Percentiles rank a stretch among this genome's conserved stretches.
Conservation (phyloP, 2,329 filamentous ascomycete genomes). For the Exophiala bonariae region DNA sequence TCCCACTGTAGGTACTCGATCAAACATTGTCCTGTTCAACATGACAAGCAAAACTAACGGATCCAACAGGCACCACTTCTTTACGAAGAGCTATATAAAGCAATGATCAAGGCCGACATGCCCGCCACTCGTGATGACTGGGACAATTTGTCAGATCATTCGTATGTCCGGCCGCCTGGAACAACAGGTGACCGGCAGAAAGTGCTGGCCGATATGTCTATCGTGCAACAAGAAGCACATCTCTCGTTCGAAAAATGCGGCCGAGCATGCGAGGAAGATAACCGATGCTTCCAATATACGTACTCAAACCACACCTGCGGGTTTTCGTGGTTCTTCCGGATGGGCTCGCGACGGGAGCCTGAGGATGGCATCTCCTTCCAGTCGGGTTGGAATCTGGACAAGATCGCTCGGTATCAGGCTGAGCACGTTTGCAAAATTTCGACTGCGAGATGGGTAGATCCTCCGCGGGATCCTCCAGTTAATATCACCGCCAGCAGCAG, state of each 20-base stretch:
- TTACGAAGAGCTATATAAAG: background rate
- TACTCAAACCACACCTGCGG: background rate
- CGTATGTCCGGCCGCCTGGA: background rate
- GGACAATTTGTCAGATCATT: constrained; percentile 5
- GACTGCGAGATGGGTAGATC: background rate
- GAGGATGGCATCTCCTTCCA: background rate
- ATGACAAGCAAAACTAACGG: too few relatives aligned
- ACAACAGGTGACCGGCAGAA: constrained; percentile 1
- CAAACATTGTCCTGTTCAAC: too few relatives aligned
- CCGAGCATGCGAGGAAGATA: background rate
- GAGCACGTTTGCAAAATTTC: background rate
- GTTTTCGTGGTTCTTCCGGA: constrained; percentile 1
- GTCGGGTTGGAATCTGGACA: constrained; percentile 2
- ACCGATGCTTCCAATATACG: constrained; percentile 3
- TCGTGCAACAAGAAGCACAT: background rate
- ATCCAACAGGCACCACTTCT: too few relatives aligned
- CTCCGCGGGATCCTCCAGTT: too few relatives aligned
- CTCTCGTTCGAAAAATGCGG: constrained; percentile 1
- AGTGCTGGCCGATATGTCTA: background rate
- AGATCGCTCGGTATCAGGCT: background rate
- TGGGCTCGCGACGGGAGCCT: background rate
- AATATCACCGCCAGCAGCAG: too few relatives aligned
- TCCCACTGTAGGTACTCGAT: too few relatives aligned
- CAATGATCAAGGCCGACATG: background rate
- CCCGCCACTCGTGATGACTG: background rate